Evolutionary conservation across 164 flowering plant species (phyloP).

Genomic region (Hamamelis virginiana): DNA sequence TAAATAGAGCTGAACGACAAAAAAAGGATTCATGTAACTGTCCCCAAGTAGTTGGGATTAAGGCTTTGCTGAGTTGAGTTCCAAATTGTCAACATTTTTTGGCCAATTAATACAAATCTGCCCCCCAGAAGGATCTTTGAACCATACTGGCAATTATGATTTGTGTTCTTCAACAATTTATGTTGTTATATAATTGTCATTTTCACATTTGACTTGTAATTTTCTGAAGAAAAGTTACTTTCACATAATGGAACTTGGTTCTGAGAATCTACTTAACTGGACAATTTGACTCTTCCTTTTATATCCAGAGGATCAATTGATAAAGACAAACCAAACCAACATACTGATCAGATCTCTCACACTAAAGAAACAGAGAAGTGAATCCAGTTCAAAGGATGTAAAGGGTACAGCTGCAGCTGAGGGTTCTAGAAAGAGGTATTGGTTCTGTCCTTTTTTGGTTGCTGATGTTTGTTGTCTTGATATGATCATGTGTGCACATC

Average conservation of each 20-base stretch:
- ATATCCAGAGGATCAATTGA: slow-evolving; percentile 65
- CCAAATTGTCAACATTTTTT: too few relatives aligned
- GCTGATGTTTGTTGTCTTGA: background rate
- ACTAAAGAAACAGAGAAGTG: slow-evolving; percentile 57
- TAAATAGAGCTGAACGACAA: too few relatives aligned
- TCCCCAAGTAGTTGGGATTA: too few relatives aligned
- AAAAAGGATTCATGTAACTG: too few relatives aligned
- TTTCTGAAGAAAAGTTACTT: background rate
- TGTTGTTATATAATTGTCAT: background rate
- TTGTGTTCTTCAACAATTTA: too few relatives aligned
- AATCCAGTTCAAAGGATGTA: slow-evolving; percentile 47
- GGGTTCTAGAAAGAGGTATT: slow-evolving; percentile 72
- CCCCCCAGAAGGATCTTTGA: too few relatives aligned
- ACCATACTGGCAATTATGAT: too few relatives aligned
- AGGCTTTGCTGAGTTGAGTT: too few relatives aligned
- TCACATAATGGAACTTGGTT: background rate
- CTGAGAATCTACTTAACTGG: background rate
- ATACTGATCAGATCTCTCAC: slow-evolving; percentile 86
- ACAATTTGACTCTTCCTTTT: slow-evolving; percentile 8
- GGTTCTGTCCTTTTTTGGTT: background rate
- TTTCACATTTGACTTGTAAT: background rate
- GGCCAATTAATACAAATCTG: too few relatives aligned
- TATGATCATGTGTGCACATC: too few relatives aligned
- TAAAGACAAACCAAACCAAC: slow-evolving; percentile 81
- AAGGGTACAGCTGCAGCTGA: slow-evolving; percentile 44